Evolutionary conservation across 2,329 filamentous ascomycete genomes (phyloP).

Genomic region (Blastomyces percursus): DNA sequence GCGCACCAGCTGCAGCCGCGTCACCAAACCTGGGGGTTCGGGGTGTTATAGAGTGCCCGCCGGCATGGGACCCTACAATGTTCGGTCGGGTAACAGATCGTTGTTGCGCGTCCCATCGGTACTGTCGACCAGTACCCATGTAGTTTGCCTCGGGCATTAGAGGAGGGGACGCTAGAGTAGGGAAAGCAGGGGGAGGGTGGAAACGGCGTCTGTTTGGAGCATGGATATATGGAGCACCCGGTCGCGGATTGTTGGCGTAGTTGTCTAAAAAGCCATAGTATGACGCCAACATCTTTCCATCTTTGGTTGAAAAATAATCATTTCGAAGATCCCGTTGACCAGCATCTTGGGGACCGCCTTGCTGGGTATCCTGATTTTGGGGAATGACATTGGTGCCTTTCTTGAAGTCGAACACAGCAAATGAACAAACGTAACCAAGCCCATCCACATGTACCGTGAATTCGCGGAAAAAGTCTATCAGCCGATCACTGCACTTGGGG

Average conservation of each 20-base stretch:
- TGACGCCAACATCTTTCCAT: conserved; percentile 96
- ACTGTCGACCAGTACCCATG: conserved; percentile 12
- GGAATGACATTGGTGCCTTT: conserved; percentile 54
- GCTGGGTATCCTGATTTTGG: conserved; percentile 25
- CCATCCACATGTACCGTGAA: conserved; percentile 97
- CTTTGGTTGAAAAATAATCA: conserved; percentile 89
- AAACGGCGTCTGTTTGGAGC: conserved; percentile 46
- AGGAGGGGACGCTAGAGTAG: conserved; percentile 48
- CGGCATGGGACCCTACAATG: conserved; percentile 14
- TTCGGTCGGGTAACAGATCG: conserved; percentile 14
- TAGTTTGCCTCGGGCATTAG: background rate
- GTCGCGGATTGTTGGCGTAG: conserved; percentile 66
- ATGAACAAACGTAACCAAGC: conserved; percentile 90
- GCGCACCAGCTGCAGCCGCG: conserved; percentile 12
- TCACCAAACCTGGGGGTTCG: conserved; percentile 20
- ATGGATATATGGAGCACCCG: conserved; percentile 49
- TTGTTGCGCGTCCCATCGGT: conserved; percentile 19
- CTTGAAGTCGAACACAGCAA: conserved; percentile 95
- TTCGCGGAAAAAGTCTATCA: conserved; percentile 96
- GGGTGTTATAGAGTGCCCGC: conserved; percentile 20
- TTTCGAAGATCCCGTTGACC: conserved; percentile 58
- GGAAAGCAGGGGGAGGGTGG: conserved; percentile 64
- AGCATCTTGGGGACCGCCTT: conserved; percentile 22
- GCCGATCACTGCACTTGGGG: conserved; percentile 77
- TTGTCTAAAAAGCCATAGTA: conserved; percentile 93